Conservation (phyloP, 345 rosid genomes). For the Aquilaria yunnanensis region DNA sequence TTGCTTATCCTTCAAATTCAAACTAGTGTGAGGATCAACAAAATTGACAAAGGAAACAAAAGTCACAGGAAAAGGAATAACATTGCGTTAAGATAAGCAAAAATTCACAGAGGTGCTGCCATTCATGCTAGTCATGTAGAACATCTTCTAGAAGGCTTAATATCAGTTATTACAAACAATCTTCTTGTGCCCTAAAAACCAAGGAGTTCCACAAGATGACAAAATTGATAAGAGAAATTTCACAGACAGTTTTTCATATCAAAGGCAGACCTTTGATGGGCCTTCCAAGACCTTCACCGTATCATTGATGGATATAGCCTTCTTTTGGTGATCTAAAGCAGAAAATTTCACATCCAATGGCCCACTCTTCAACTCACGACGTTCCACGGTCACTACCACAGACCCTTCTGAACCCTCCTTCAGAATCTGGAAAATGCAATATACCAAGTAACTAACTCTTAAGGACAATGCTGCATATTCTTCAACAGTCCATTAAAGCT, state of each 20-base stretch:
- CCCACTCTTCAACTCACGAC: constrained; percentile 44
- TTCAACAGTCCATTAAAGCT: too few species aligned
- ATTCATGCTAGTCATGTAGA: not conserved
- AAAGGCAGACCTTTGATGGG: constrained; percentile 53
- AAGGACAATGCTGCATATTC: not conserved
- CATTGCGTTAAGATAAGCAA: too few species aligned
- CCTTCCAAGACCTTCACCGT: constrained; percentile 77
- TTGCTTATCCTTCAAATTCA: constrained; percentile 64
- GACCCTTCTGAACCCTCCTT: constrained; percentile 71
- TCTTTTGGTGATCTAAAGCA: constrained; percentile 58
- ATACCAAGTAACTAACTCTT: constrained; percentile 17
- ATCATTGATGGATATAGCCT: constrained; percentile 62
- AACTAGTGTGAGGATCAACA: too few species aligned
- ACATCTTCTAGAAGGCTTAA: not conserved
- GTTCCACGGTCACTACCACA: constrained; percentile 45
- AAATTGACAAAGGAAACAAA: too few species aligned
- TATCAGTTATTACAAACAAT: too few species aligned
- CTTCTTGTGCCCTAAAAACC: too few species aligned
- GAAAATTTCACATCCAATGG: constrained; percentile 71
- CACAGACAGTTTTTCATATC: not conserved
- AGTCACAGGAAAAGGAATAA: too few species aligned
- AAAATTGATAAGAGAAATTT: too few species aligned
- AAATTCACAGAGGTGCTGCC: too few species aligned
- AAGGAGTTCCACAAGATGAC: too few species aligned
- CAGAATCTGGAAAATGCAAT: constrained; percentile 49